phyloP scores from a whole-genome alignment of 2,329 filamentous ascomycete genomes.

The Penicillium nordicum region DNA sequence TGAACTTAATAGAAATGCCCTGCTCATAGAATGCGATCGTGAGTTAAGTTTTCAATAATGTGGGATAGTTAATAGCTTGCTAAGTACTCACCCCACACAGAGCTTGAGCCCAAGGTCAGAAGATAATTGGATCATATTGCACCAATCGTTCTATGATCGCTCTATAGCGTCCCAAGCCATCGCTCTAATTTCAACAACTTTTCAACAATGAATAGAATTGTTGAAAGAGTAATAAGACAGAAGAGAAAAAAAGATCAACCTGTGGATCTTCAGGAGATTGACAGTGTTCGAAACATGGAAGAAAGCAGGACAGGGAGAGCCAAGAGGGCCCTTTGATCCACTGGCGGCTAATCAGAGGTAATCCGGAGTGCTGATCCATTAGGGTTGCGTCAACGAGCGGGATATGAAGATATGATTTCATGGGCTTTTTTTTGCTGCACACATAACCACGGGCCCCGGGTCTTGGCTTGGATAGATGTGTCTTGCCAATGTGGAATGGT shows the following conservation, averaged over 20 bases:
- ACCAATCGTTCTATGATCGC: constrained; percentile 9
- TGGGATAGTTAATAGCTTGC: background rate
- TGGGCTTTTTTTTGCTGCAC: constrained; percentile 3
- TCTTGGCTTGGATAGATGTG: constrained; percentile 1
- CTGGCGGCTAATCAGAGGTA: constrained; percentile 13
- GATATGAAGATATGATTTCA: background rate
- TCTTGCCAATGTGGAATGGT: constrained; percentile 10
- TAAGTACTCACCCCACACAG: constrained; percentile 31
- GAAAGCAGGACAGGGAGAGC: constrained; percentile 4
- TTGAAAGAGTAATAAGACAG: constrained; percentile 1
- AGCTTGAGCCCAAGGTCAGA: constrained; percentile 32
- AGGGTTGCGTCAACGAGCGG: constrained; percentile 22
- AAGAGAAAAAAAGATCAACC: constrained; percentile 5
- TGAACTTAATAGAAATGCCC: constrained; percentile 35
- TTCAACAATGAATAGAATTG: constrained; percentile 1
- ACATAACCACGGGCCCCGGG: constrained; percentile 18
- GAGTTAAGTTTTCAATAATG: constrained; percentile 13
- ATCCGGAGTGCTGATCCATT: constrained; percentile 9
- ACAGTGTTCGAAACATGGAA: constrained; percentile 11
- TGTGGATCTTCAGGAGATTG: constrained; percentile 22
- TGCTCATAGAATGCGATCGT: constrained; percentile 16
- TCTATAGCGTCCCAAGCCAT: constrained; percentile 13
- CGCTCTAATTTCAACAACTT: constrained; percentile 4
- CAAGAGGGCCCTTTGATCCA: background rate
- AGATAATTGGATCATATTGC: constrained; percentile 29